phyloP scores from a whole-genome alignment of 1,284 basidiomycete genomes.

The Ceratobasidium sp. region DNA sequence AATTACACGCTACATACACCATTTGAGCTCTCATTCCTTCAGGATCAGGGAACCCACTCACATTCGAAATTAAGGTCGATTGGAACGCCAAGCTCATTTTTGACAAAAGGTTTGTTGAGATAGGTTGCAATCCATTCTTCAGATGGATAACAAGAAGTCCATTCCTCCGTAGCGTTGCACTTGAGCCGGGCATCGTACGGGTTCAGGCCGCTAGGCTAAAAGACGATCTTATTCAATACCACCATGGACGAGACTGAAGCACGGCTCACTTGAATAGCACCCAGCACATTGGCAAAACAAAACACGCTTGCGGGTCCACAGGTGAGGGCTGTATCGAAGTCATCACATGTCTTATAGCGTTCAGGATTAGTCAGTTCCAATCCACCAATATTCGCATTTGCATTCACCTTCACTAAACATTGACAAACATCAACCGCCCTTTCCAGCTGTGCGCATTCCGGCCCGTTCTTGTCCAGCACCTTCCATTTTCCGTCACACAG shows the following conservation, averaged over 20 bases:
- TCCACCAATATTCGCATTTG: background rate
- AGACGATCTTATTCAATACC: conserved; percentile 52
- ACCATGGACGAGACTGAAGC: background rate
- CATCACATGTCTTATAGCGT: conserved; percentile 51
- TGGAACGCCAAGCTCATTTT: conserved; percentile 81
- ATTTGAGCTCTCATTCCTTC: too few relatives aligned
- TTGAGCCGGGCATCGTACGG: conserved; percentile 85
- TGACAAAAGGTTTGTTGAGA: conserved; percentile 79
- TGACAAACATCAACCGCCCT: conserved; percentile 79
- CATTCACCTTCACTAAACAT: conserved; percentile 59
- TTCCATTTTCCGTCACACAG: conserved; percentile 83
- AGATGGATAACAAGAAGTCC: conserved; percentile 77
- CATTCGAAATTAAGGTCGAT: conserved; percentile 68
- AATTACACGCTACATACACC: conserved; percentile 59
- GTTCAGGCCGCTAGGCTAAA: conserved; percentile 57
- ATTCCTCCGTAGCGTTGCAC: conserved; percentile 79
- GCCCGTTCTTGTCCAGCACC: conserved; percentile 77
- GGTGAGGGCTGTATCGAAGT: conserved; percentile 60
- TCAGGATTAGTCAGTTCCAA: too few relatives aligned
- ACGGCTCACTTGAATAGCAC: background rate
- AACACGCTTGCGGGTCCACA: conserved; percentile 62
- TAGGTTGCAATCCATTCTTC: conserved; percentile 85
- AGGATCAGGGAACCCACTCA: conserved; percentile 51
- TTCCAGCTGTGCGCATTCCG: conserved; percentile 73
- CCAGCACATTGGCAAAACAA: conserved; percentile 26